Evolutionary conservation across 192 early-diverging fungal species (phyloP).

Genomic region (Podila verticillata): DNA sequence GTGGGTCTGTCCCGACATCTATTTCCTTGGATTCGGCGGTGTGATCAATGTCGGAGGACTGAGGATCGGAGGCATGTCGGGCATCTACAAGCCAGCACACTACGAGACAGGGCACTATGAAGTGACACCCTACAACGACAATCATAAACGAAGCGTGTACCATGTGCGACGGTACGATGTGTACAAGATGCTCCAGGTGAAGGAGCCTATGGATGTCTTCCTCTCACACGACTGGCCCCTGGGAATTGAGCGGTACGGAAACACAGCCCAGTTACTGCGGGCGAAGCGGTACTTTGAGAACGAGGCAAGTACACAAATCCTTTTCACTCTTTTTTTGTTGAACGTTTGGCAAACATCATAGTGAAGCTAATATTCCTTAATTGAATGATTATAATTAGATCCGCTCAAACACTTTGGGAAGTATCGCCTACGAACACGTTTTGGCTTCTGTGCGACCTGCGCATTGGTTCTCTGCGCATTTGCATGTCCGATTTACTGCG

Average conservation of each 20-base stretch:
- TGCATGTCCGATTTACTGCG: constrained; percentile 93
- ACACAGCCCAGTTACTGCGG: constrained; percentile 66
- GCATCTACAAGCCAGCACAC: constrained; percentile 81
- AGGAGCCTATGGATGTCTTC: constrained; percentile 85
- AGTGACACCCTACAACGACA: constrained; percentile 74
- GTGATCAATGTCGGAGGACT: constrained; percentile 90
- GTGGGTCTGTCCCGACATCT: constrained; percentile 94
- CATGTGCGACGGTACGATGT: constrained; percentile 90
- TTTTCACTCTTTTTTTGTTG: neutral
- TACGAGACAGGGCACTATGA: constrained; percentile 81
- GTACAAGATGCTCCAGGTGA: constrained; percentile 77
- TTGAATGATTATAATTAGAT: constrained; percentile 57
- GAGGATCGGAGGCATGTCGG: constrained; percentile 93
- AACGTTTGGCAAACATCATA: too few relatives aligned
- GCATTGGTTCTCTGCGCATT: constrained; percentile 96
- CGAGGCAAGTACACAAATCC: constrained; percentile 67
- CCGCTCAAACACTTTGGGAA: constrained; percentile 77
- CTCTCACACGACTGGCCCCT: constrained; percentile 97
- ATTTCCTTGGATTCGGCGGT: constrained; percentile 87
- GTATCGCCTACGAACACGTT: constrained; percentile 73
- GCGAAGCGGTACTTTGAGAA: constrained; percentile 77
- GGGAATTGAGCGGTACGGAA: constrained; percentile 83
- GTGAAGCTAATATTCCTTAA: neutral
- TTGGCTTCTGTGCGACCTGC: constrained; percentile 79
- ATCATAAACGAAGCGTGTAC: constrained; percentile 78